phyloP scores from a whole-genome alignment of 192 early-diverging fungal species.

The Rhizophagus prolifer region DNA sequence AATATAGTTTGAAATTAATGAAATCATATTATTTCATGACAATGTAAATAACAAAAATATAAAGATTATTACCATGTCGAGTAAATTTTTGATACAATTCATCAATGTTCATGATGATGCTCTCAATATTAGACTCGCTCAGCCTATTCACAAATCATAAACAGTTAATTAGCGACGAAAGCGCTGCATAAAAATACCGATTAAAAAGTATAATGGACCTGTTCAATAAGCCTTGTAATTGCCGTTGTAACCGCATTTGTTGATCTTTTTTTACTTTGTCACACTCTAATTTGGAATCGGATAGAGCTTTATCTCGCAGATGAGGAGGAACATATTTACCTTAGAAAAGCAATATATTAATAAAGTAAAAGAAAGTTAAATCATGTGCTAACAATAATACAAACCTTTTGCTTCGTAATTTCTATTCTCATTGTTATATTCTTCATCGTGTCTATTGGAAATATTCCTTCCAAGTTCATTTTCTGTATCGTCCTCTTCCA shows the following conservation, averaged over 20 bases:
- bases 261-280: constrained; percentile 59
- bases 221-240: constrained; percentile 87
- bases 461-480: neutral
- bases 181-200: neutral
- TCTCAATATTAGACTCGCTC: constrained; percentile 90
- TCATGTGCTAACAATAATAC: neutral
- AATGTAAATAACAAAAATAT: neutral
- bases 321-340: constrained; percentile 89
- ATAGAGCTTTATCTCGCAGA: constrained; percentile 57
- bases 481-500: neutral
- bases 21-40: neutral
- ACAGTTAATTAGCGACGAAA: neutral
- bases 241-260: constrained; percentile 71
- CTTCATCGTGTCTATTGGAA: neutral
- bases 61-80: constrained; percentile 54
- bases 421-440: neutral
- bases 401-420: neutral
- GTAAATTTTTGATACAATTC: constrained; percentile 69
- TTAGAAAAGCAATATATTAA: neutral
- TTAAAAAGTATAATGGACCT: constrained; percentile 34
- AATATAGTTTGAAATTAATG: neutral
- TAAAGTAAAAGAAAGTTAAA: neutral
- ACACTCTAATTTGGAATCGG: constrained; percentile 18
- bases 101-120: constrained; percentile 80
- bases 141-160: constrained; percentile 40